Base-by-base conservation (phyloP, 257 asterid species). In the Salvia hispanica region DNA sequence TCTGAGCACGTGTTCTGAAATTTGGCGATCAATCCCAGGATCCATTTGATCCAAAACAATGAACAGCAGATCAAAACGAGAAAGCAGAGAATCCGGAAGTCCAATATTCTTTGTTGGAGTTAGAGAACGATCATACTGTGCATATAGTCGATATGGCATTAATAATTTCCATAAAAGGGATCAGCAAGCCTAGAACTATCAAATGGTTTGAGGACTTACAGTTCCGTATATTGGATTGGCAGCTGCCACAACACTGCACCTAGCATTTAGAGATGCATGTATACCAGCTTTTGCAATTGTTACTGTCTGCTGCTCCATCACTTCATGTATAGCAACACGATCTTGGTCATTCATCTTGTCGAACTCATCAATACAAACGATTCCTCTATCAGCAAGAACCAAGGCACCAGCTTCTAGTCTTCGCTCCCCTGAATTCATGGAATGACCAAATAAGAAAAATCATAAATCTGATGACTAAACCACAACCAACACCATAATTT, bases 41-140 rank as follows among this genome's bases (percentile, higher is more conserved):
- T 93, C 95, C 99, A 93, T 93, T 93, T 93, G 99, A 85, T 93
- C 99, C 89, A 93, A 78, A 64, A 90, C 99, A 66, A 93, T 93
- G 74, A 93, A 93, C 65, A 93, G 82, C 81, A 88, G 80, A 82
- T 93, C 99, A 70, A 93, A 93, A 81, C 99, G 99, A 53, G 99
- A 93, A 62, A 93, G 99, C 75, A 90, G 82, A 33, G 99, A 93
- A 80, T 93, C 99, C 46, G 99, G 99, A 52, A 93, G 97, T 78
- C 99, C 96, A 71, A 90, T 93, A 72, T 90, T 93, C 87, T 93
- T 93, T 0, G 96, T 93, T 58, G 97, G 97, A 70, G 96, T 93
- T 76, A 93, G 47, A 18, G 96, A 93, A 40, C 97, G 97, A 70
- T 93, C 99, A 66, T 90, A 93, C 98, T 93, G 96, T 60, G 69